Conservation (phyloP, 345 rosid species). For the Syzygium grande region DNA sequence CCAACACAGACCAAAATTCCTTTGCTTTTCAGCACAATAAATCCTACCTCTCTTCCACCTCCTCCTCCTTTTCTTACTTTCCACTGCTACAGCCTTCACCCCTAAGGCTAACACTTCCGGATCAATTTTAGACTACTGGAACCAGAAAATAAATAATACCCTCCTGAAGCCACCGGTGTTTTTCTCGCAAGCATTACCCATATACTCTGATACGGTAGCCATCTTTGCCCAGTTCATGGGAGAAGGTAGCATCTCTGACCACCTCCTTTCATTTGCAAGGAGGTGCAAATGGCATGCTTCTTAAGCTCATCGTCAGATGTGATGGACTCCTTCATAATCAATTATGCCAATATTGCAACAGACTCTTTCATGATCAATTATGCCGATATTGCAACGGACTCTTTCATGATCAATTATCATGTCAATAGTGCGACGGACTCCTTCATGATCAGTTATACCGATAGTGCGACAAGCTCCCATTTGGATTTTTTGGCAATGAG, state of each 20-base stretch:
- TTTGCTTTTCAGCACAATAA: too few relatives aligned
- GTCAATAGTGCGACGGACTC: too few relatives aligned
- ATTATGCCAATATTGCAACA: background rate
- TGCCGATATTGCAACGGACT: conserved; percentile 6
- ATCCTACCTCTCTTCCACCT: too few relatives aligned
- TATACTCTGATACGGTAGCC: conserved; percentile 59
- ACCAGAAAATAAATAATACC: conserved; percentile 47
- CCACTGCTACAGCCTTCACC: conserved; percentile 21
- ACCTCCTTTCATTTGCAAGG: conserved; percentile 58
- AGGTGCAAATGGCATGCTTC: conserved; percentile 75
- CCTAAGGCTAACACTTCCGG: conserved; percentile 65
- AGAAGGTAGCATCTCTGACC: conserved; percentile 38
- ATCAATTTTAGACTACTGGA: conserved; percentile 37
- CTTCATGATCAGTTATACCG: too few relatives aligned
- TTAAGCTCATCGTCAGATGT: conserved; percentile 22
- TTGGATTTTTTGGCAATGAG: conserved; percentile 24
- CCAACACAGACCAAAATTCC: too few relatives aligned
- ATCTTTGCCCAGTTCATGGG: conserved; percentile 59
- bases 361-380: conserved; percentile 13
- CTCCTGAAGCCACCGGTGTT: conserved; percentile 41
- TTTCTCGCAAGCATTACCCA: conserved; percentile 68
- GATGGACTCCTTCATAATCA: conserved; percentile 16
- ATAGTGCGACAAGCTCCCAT: too few relatives aligned
- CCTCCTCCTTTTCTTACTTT: background rate
- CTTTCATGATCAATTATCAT: conserved; percentile 6